Evolutionary conservation across 805 yeast species (phyloP).

Genomic region (Barnettozyma sucrosica): DNA sequence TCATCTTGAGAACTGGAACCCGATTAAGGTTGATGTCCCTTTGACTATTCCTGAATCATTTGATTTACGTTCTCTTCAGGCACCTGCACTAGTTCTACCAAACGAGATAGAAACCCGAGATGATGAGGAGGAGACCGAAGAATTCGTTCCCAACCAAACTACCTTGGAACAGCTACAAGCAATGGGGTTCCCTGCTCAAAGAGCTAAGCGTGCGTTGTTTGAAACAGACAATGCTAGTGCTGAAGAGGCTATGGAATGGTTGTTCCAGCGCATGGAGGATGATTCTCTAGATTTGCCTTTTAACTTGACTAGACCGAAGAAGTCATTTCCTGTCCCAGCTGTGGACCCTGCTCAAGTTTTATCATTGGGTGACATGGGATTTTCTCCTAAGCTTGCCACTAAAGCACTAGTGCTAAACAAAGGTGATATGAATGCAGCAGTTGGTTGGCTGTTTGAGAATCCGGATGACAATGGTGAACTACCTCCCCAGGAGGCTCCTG

Average conservation of each 20-base stretch:
- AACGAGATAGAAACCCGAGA: conserved; percentile 29
- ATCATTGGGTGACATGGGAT: conserved; percentile 71
- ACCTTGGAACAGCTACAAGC: conserved; percentile 50
- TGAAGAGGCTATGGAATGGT: conserved; percentile 86
- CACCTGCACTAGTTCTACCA: conserved; percentile 38
- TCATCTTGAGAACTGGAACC: conserved; percentile 83
- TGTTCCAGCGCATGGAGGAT: conserved; percentile 86
- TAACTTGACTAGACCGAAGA: conserved; percentile 10
- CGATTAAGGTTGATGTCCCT: conserved; percentile 74
- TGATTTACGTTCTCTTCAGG: conserved; percentile 40
- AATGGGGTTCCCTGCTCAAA: conserved; percentile 84
- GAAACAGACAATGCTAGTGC: conserved; percentile 49
- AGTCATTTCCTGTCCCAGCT: conserved; percentile 5
- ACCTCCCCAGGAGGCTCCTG: conserved; percentile 20
- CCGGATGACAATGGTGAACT: conserved; percentile 72
- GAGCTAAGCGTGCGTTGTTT: conserved; percentile 62
- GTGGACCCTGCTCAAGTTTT: conserved; percentile 38
- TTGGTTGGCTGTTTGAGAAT: conserved; percentile 85
- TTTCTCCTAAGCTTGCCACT: conserved; percentile 53
- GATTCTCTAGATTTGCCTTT: conserved; percentile 55
- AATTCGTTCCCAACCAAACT: conserved; percentile 50
- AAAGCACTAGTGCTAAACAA: conserved; percentile 62
- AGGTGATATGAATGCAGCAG: conserved; percentile 66
- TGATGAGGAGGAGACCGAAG: conserved; percentile 18
- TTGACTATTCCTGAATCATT: conserved; percentile 44